phyloP scores from a whole-genome alignment of 179 eudicot species.

The Heliamphora pulchella region DNA sequence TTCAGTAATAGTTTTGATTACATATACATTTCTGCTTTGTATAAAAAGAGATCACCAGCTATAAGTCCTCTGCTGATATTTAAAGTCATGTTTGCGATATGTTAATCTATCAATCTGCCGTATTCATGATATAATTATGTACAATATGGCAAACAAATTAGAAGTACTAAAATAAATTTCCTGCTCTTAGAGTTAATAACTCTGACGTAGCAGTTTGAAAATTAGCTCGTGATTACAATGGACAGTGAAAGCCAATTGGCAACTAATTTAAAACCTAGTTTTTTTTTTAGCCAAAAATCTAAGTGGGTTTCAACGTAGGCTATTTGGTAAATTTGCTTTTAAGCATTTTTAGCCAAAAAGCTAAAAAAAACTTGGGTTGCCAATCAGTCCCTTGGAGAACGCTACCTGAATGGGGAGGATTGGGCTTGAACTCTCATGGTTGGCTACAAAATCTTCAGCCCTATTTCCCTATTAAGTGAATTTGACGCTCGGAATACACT shows the following conservation, averaged over 20 bases:
- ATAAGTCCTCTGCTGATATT: not conserved
- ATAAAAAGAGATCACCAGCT: not conserved
- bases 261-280: too few species aligned
- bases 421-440: too few species aligned
- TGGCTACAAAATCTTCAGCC: not conserved
- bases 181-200: not conserved
- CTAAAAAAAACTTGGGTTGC: too few species aligned
- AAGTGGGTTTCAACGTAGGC: too few species aligned
- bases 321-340: too few species aligned
- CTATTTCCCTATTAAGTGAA: not conserved
- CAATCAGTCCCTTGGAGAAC: too few species aligned
- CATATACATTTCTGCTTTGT: too few species aligned
- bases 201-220: not conserved
- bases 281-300: too few species aligned
- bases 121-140: too few species aligned
- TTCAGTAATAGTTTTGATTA: too few species aligned
- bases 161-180: not conserved
- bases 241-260: not conserved
- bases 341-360: too few species aligned
- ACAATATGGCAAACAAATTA: not conserved
- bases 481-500: not conserved
- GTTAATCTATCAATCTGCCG: not conserved
- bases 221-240: not conserved
- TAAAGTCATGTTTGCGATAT: not conserved
- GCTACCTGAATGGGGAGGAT: too few species aligned